A percentile compares a stretch with the other conserved stretches of the same genome.
These are phyloP conservation scores for Agrocybe chaxingu DNA, from an alignment of 768 basidiomycete genomes.

Conservation along the genomic window DNA sequence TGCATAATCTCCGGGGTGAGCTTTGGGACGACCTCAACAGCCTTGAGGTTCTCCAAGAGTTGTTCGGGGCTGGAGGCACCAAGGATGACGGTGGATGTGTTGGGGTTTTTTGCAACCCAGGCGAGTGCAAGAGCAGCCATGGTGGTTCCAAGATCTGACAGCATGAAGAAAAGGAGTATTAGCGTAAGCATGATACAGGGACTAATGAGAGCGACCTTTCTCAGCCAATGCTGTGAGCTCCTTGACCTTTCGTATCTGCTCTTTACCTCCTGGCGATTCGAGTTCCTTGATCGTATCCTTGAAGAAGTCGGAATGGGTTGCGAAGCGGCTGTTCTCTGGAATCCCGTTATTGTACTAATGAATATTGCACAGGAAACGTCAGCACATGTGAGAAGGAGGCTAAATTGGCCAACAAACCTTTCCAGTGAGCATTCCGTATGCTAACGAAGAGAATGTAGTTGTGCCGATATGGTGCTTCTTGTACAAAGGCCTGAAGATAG, in stretches of 20 bases:
- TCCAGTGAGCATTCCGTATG: slow-evolving; percentile 70
- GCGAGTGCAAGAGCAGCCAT: slow-evolving; percentile 71
- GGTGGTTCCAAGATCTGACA: slow-evolving; percentile 39
- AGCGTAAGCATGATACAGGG: background rate
- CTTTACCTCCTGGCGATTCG: slow-evolving; percentile 54
- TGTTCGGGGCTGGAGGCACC: slow-evolving; percentile 67
- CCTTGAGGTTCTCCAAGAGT: slow-evolving; percentile 65
- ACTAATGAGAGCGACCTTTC: slow-evolving; percentile 29
- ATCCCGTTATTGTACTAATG: slow-evolving; percentile 70
- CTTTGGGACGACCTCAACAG: slow-evolving; percentile 70
- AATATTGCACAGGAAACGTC: background rate
- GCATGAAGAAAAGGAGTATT: background rate
- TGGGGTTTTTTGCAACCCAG: slow-evolving; percentile 70
- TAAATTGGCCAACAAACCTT: slow-evolving; percentile 39
- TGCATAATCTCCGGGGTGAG: slow-evolving; percentile 62
- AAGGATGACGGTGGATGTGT: slow-evolving; percentile 66
- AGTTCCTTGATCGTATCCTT: slow-evolving; percentile 51
- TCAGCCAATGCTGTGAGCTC: slow-evolving; percentile 64
- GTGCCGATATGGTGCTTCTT: slow-evolving; percentile 66
- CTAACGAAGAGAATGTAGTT: slow-evolving; percentile 73
- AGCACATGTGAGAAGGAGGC: background rate
- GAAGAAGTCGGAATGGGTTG: slow-evolving; percentile 50
- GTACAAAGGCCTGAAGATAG: slow-evolving; percentile 48
- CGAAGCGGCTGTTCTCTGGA: slow-evolving; percentile 69
- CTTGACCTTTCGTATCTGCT: slow-evolving; percentile 66